A percentile compares a stretch with the other conserved stretches of the same genome.
phyloP scores from a whole-genome alignment of 257 asterid genomes.

The Paulownia fortunei region DNA sequence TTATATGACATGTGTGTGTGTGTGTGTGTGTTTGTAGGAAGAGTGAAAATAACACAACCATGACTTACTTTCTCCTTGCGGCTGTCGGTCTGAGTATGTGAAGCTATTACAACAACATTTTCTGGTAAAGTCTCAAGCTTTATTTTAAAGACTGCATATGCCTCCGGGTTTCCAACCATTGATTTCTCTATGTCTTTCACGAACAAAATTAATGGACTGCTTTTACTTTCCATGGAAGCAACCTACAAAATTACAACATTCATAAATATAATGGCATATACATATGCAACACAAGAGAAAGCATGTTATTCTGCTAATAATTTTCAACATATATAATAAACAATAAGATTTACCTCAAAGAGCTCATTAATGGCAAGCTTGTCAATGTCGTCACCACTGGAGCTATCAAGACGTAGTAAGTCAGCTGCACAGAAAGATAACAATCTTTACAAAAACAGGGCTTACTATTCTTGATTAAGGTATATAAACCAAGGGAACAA shows the following conservation, averaged over 20 bases:
- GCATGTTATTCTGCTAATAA: too few relatives aligned
- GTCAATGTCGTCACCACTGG: slow-evolving; percentile 61
- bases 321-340: too few relatives aligned
- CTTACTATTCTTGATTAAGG: not conserved
- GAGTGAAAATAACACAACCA: slow-evolving; percentile 20
- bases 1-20: too few relatives aligned
- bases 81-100: slow-evolving; percentile 77
- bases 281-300: slow-evolving; percentile 7
- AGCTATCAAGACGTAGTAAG: slow-evolving; percentile 69
- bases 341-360: slow-evolving; percentile 64
- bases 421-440: slow-evolving; percentile 62
- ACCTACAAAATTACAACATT: slow-evolving; percentile 67
- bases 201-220: slow-evolving; percentile 65
- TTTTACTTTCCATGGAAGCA: slow-evolving; percentile 69
- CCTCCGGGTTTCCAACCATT: slow-evolving; percentile 66
- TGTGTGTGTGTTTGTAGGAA: too few relatives aligned
- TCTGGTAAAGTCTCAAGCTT: slow-evolving; percentile 77
- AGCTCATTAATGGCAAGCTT: slow-evolving; percentile 75
- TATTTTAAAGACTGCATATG: slow-evolving; percentile 59
- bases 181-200: slow-evolving; percentile 86
- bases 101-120: slow-evolving; percentile 77
- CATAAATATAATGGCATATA: too few relatives aligned
- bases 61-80: slow-evolving; percentile 81
- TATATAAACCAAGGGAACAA: not conserved
- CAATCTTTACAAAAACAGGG: slow-evolving; percentile 10